Evolutionary conservation across 352 stramenopile species (phyloP).

Genomic region (Globisporangium viniferum): DNA sequence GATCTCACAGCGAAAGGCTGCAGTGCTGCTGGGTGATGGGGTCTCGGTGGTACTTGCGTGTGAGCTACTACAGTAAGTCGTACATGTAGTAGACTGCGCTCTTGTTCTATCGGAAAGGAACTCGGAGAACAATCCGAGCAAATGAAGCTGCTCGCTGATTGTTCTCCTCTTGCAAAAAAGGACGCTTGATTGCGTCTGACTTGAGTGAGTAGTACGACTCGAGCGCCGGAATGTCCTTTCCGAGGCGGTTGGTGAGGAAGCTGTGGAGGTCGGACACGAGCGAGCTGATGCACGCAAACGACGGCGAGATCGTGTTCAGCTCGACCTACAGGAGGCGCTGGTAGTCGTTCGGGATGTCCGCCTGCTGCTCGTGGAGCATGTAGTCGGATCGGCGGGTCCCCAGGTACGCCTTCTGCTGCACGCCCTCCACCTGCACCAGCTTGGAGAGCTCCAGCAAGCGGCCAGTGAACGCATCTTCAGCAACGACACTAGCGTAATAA

Average conservation of each 20-base stretch:
- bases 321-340: conserved; percentile 93
- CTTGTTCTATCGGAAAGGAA: too few relatives aligned
- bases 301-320: conserved; percentile 98
- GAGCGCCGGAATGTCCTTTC: conserved; percentile 43
- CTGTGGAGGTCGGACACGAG: conserved; percentile 91
- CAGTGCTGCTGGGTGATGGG: too few relatives aligned
- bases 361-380: conserved; percentile 89
- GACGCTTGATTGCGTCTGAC: conserved; percentile 1
- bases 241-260: conserved; percentile 55
- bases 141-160: too few relatives aligned
- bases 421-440: conserved; percentile 56
- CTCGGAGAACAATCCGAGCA: too few relatives aligned
- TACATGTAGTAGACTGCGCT: too few relatives aligned
- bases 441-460: conserved; percentile 78
- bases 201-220: conserved; percentile 50
- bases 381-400: conserved; percentile 94
- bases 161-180: too few relatives aligned
- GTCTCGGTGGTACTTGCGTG: too few relatives aligned
- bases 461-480: conserved; percentile 85
- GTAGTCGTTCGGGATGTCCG: conserved; percentile 26
- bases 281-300: conserved; percentile 94
- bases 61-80: too few relatives aligned
- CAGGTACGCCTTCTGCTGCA: conserved; percentile 81
- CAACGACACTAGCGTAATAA: conserved; percentile 44
- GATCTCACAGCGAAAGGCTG: too few relatives aligned